These are phyloP conservation scores for Metschnikowia corniflorae DNA, from an alignment of 805 yeast genomes.

Conservation along the genomic window DNA sequence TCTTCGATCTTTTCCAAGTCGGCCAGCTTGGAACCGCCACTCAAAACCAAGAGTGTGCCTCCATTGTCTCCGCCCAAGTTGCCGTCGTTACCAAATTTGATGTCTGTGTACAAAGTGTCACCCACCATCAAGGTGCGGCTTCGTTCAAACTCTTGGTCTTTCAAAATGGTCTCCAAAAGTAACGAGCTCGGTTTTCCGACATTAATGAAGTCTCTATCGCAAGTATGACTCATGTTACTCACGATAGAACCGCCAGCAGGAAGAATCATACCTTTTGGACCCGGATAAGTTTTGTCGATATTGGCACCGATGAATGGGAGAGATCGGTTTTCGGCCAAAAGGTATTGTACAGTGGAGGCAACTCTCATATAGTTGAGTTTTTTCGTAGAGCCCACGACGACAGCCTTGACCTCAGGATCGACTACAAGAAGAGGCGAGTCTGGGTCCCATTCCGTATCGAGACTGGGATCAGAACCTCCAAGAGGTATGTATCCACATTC, in stretches of 20 bases:
- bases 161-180: conserved; percentile 29
- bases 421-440: conserved; percentile 26
- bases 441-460: conserved; percentile 26
- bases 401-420: conserved; percentile 39
- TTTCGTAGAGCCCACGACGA: conserved; percentile 39
- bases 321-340: conserved; percentile 27
- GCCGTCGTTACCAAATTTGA: conserved; percentile 42
- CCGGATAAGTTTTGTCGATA: conserved; percentile 41
- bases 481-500: conserved; percentile 32
- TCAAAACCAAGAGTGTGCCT: conserved; percentile 32
- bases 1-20: conserved; percentile 23
- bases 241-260: conserved; percentile 44
- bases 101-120: conserved; percentile 41
- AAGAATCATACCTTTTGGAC: conserved; percentile 32
- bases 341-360: conserved; percentile 36
- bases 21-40: conserved; percentile 32
- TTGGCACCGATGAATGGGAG: conserved; percentile 40
- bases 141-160: conserved; percentile 25
- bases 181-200: conserved; percentile 38
- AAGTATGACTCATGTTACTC: conserved; percentile 34
- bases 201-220: conserved; percentile 29
- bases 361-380: conserved; percentile 35
- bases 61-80: conserved; percentile 27
- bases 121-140: conserved; percentile 37
- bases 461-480: conserved; percentile 32